Base-by-base conservation (phyloP, 257 asterid species). In the Rehmannia glutinosa region DNA sequence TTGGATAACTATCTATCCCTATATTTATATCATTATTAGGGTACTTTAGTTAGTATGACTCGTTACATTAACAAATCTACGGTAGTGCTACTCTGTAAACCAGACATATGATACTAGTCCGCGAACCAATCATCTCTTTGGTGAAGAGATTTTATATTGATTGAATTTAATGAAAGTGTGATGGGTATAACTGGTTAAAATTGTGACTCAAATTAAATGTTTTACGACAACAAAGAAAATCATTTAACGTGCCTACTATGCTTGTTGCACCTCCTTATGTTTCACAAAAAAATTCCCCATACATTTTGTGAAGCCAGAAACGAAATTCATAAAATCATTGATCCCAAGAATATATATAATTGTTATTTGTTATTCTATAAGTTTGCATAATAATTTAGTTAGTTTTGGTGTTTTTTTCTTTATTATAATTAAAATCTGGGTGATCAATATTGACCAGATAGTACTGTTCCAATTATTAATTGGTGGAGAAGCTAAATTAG, bases 391-490 rank as follows among this genome's bases (percentile, higher is more conserved):
- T 38, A n/a, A n/a, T n/a, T n/a, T n/a, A n/a, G 19, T 64, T 28
- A 53, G 32, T 38, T 32, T 49, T 43, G 27, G 9, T 9, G 17
- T 58, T n/a, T n/a, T n/a, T n/a, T n/a, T 58, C 20, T 19, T 17
- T 33, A 46, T 25, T n/a, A 35, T 17, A 3, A 21, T 13, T n/a
- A 12, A 15, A 20, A 27, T 5, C 9, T 24, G 23, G 43, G 46
- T 69, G 58, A 36, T n/a, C n/a, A n/a, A 54, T 62, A 66, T 72
- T 58, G 78, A 71, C 61, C 70, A 64, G 65, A 67, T 64, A 46
- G n/a, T 17, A 50, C 68, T 42, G 65, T 75, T 27, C 84, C 89
- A 78, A 73, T 83, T 45, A 83, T 78, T n/a, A n/a, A n/a, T n/a
- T 78, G 78, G 25, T 58, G 56, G 39, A 71, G 62, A 70, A 73